Evolutionary conservation across 139 green algal genomes (phyloP).

Genomic region (Chlamydomonas asymmetrica): DNA sequence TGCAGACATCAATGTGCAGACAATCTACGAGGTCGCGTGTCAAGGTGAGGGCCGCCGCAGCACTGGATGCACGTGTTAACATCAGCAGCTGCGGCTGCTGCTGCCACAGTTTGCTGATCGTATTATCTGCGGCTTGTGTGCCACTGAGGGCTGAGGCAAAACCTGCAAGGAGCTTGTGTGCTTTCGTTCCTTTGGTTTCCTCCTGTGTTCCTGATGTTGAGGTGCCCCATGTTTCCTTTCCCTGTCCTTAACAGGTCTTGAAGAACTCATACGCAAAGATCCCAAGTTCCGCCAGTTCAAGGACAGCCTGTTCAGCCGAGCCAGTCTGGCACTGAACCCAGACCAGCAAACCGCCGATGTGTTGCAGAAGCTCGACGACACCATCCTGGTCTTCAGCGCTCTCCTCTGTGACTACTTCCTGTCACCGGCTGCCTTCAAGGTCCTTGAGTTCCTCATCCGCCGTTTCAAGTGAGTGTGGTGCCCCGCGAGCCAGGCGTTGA

Average conservation of each 20-base stretch:
- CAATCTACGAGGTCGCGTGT: slow-evolving; percentile 46
- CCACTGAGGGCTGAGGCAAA: background rate
- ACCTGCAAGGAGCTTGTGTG: background rate
- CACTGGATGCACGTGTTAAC: background rate
- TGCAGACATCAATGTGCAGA: slow-evolving; percentile 63
- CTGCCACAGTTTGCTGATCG: background rate
- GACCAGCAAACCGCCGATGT: slow-evolving; percentile 66
- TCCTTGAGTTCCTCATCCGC: slow-evolving; percentile 87
- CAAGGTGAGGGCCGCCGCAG: slow-evolving; percentile 30
- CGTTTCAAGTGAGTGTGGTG: slow-evolving; percentile 70
- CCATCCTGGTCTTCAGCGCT: slow-evolving; percentile 64
- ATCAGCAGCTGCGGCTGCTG: background rate
- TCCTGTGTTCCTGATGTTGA: background rate
- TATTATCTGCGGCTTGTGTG: background rate
- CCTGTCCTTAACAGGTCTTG: slow-evolving; percentile 62
- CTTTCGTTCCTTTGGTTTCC: background rate
- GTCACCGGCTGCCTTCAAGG: slow-evolving; percentile 63
- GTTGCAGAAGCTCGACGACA: slow-evolving; percentile 51
- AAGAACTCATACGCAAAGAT: slow-evolving; percentile 70
- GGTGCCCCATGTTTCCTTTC: background rate
- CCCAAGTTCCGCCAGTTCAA: slow-evolving; percentile 63
- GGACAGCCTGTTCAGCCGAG: slow-evolving; percentile 74
- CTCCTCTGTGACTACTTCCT: slow-evolving; percentile 84
- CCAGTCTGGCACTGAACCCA: slow-evolving; percentile 43
- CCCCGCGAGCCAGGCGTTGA: too few relatives aligned